Conservation (phyloP, 768 basidiomycete species). For the Daedalea quercina region DNA sequence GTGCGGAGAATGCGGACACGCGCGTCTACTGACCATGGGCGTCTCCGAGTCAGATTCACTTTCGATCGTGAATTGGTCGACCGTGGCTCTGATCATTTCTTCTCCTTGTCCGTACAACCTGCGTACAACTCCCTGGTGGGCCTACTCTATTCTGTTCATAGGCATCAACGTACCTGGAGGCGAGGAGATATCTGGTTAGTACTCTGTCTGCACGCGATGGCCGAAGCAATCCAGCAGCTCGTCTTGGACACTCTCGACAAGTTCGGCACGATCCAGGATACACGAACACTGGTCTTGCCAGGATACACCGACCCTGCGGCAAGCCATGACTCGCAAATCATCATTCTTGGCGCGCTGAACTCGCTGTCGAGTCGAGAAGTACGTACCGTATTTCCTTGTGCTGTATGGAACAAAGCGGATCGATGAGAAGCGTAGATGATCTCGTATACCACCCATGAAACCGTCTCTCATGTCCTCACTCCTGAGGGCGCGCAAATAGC, state of each 20-base stretch:
- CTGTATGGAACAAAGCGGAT: background rate
- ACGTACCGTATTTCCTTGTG: constrained; percentile 19
- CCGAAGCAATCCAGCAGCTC: constrained; percentile 75
- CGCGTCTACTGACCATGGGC: constrained; percentile 5
- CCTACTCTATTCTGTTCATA: no score
- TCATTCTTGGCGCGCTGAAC: constrained; percentile 86
- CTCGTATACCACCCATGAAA: constrained; percentile 70
- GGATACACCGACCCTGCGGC: constrained; percentile 50
- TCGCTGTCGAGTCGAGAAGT: constrained; percentile 85
- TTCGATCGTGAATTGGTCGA: background rate
- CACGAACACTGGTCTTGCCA: constrained; percentile 60
- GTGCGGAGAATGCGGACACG: no score
- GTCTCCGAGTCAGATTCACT: constrained; percentile 2
- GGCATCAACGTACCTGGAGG: no score
- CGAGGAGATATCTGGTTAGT: no score
- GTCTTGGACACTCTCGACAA: constrained; percentile 67
- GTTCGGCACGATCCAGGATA: constrained; percentile 53
- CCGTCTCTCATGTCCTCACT: constrained; percentile 66
- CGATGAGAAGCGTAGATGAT: constrained; percentile 58
- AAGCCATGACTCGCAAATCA: constrained; percentile 73
- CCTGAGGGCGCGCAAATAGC: constrained; percentile 79
- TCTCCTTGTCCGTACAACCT: background rate
- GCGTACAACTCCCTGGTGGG: background rate
- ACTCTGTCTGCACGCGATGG: constrained; percentile 34
- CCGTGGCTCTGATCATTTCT: background rate